A percentile compares a stretch with the other conserved stretches of the same genome.
These are phyloP conservation scores for Fusarium decemcellulare DNA, from an alignment of 2,329 filamentous ascomycete species.

Conservation along the genomic window DNA sequence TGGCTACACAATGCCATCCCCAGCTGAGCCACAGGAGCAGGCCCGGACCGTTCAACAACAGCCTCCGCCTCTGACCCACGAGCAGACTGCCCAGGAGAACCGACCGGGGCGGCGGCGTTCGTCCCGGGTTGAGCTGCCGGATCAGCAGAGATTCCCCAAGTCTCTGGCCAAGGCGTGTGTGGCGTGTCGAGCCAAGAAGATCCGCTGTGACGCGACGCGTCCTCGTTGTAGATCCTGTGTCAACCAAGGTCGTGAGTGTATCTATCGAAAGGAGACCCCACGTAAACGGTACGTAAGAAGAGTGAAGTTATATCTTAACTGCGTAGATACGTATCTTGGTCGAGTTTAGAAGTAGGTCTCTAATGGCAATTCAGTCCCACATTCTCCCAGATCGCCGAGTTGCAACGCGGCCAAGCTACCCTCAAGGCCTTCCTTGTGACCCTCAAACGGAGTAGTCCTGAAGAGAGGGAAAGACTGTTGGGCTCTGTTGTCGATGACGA, in stretches of 20 bases:
- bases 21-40: not conserved
- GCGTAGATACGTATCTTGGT: no score
- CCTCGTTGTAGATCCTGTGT: slow-evolving; percentile 2
- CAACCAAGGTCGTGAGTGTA: not conserved
- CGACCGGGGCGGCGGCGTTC: no score
- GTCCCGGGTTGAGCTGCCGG: no score
- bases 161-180: slow-evolving; percentile 19
- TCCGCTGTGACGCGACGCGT: slow-evolving; percentile 12
- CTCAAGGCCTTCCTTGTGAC: slow-evolving; percentile 1
- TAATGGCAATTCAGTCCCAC: not conserved
- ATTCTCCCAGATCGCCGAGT: slow-evolving; percentile 7
- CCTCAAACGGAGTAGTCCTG: not conserved
- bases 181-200: slow-evolving; percentile 21
- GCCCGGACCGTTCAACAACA: not conserved
- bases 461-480: slow-evolving; percentile 3
- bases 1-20: not conserved
- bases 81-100: no score
- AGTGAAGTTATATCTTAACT: no score
- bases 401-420: not conserved
- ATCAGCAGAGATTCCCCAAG: not conserved
- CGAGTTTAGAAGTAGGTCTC: not conserved
- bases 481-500: slow-evolving; percentile 4
- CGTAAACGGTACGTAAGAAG: not conserved
- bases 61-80: not conserved
- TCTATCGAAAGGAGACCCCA: not conserved